Evolutionary conservation across 1,284 basidiomycete genomes (phyloP), one percentile per base, ranked within the genome.

Genomic region (Papiliotrema terrestris): DNA sequence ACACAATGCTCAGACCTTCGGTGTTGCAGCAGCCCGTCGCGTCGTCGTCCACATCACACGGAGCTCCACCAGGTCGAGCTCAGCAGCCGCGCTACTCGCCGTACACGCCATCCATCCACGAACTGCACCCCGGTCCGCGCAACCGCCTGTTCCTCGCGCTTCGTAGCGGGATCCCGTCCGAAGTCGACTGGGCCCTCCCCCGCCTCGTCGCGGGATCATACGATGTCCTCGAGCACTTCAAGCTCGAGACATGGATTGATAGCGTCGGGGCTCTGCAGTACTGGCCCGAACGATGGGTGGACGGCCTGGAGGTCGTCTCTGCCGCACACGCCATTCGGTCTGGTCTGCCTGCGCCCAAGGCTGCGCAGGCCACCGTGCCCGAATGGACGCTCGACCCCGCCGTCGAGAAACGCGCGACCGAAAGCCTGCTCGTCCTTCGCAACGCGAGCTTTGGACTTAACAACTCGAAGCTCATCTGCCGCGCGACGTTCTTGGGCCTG

Each of bases 141-240:
- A 73, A 73, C 55, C 55, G 68, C 0, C 60, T 75, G 3, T 66
- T 72, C 56, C 66, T 75, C 25, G 55, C 68, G 2, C 54, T 75
- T 1, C 58, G 66, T 9, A 71, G 68, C 8, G 60, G 57, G 22
- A 56, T 75, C 35, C 61, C 63, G 5, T 55, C 58, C 38, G 73
- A 75, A 51, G 63, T 75, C 44, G 73, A 75, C 49, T 74, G 62
- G 57, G 72, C 73, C 8, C 65, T 75, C 3, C 73, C 73, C 2
- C 59, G 64, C 29, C 59, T 75, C 15, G 67, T 74, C 1, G 57
- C 68, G 8, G 73, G 63, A 13, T 61, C 58, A 20, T 70, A 60
- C 51, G 71, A 73, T n/a, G 57, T 63, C 2, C 46, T 57, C 3
- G 69, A 73, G 3, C 43, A 45, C 29, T 73, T 75, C 52, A 38